phyloP scores from a whole-genome alignment of 2,329 filamentous ascomycete species.

The Ilyonectria destructans region DNA sequence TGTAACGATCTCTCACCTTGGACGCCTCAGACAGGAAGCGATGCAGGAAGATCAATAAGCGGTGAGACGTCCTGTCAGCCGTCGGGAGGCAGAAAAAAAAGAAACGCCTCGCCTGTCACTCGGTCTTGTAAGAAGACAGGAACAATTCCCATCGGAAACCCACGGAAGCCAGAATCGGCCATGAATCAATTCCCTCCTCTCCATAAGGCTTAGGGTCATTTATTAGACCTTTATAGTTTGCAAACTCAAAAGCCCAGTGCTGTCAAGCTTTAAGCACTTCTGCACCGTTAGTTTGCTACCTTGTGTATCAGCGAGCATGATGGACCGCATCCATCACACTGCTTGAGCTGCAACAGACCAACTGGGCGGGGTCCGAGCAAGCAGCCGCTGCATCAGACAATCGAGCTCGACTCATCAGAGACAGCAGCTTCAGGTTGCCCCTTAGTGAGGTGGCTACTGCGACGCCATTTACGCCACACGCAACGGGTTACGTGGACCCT shows the following conservation, averaged over 20 bases:
- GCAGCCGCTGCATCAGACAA: not conserved
- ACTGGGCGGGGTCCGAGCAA: not conserved
- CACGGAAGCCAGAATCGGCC: slow-evolving; percentile 3
- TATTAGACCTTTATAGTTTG: not conserved
- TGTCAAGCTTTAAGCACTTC: not conserved
- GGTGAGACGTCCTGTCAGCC: not conserved
- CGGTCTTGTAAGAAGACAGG: not conserved
- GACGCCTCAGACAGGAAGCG: not conserved
- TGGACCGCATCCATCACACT: not conserved
- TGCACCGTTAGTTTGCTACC: not conserved
- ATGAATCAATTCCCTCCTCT: slow-evolving; percentile 1
- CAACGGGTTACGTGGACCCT: not conserved
- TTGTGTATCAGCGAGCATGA: not conserved
- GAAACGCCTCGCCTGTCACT: not conserved
- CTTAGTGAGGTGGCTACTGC: slow-evolving; percentile 13
- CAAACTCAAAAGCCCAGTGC: not conserved
- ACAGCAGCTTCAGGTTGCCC: not conserved
- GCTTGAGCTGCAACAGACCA: not conserved
- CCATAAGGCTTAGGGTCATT: slow-evolving; percentile 6
- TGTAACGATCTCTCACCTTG: slow-evolving; percentile 8
- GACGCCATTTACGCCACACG: slow-evolving; percentile 14
- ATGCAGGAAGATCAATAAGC: not conserved
- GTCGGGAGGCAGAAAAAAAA: not conserved
- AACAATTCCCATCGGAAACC: not conserved
- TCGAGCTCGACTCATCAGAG: not conserved